phyloP scores from a whole-genome alignment of 345 rosid species.

The Boechera stricta region DNA sequence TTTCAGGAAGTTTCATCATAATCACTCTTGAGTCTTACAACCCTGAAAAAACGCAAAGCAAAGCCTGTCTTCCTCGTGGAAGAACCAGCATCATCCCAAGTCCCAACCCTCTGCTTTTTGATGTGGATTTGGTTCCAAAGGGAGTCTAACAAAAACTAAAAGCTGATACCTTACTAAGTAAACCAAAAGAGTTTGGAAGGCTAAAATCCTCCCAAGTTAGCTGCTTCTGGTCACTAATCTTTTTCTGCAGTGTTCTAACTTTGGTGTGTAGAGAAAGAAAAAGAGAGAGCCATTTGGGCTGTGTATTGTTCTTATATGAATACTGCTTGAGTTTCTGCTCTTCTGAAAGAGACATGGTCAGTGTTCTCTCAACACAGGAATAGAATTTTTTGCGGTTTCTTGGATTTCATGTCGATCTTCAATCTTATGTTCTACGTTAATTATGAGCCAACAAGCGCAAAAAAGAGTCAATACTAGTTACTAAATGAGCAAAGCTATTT shows the following conservation, averaged over 20 bases:
- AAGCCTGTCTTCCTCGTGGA: slow-evolving; percentile 14
- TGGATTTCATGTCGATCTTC: slow-evolving; percentile 10
- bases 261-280: slow-evolving; percentile 23
- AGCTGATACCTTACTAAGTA: slow-evolving; percentile 35
- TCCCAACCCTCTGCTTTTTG: slow-evolving; percentile 37
- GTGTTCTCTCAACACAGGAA: slow-evolving; percentile 25
- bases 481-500: neutral
- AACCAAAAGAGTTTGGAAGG: slow-evolving; percentile 42
- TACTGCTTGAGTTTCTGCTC: slow-evolving; percentile 26
- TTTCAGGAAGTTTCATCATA: slow-evolving; percentile 72
- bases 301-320: slow-evolving; percentile 34
- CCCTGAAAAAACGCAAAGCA: slow-evolving; percentile 20
- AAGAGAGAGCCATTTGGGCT: slow-evolving; percentile 31
- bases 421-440: neutral
- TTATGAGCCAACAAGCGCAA: slow-evolving; percentile 5
- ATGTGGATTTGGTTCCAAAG: slow-evolving; percentile 41
- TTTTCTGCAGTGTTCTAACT: slow-evolving; percentile 29
- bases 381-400: neutral
- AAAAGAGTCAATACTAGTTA: neutral
- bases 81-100: slow-evolving; percentile 33
- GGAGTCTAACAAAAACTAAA: slow-evolving; percentile 46
- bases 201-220: slow-evolving; percentile 21
- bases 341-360: slow-evolving; percentile 20
- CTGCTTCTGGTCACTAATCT: slow-evolving; percentile 35
- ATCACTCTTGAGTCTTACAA: slow-evolving; percentile 23